Evolutionary conservation across 257 asterid species (phyloP), one percentile per base, ranked within the genome.

Genomic region (Cynanchum wilfordii): DNA sequence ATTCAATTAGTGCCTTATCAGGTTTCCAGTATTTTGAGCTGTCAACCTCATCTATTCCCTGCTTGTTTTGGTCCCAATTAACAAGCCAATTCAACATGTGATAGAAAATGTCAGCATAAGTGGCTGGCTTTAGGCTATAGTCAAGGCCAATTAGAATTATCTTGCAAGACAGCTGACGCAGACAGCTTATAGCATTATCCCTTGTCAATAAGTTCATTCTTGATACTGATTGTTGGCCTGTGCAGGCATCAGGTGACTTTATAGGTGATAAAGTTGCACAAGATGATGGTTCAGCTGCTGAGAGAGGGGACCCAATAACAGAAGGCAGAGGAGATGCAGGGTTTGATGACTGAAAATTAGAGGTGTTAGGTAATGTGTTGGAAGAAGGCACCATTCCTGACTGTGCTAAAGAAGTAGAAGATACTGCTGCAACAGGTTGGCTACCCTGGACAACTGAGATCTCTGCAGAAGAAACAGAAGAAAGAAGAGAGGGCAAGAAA

Each of bases 101-200:
- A 78, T 73, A 81, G 73, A 94, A 86, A 80, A 91, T 80, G 72
- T 94, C 96, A 17, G 91, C 87, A 75, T 85, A 89, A 27, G 99
- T 91, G 36, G 83, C 86, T 38, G 99, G 98, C 89, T 84, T 87
- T 51, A 94, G 83, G 84, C 82, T 83, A 78, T 89, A 91, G 66
- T 85, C 91, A 40, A 94, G 91, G 75, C 93, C 87, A 38, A 86
- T 80, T 84, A 94, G 78, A 69, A 91, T 87, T 81, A 91, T 91
- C 88, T 91, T 94, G 88, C 98, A 94, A 69, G 93, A 89, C 81
- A 91, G 85, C 74, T 86, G 96, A 11, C 97, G 96, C 75, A 94
- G 86, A 79, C 92, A 84, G 86, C 95, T 86, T 75, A 88, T 74
- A 72, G 89, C 92, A 84, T 82, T 87, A 79, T 89, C 97, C 77